A percentile compares a stretch with the other conserved stretches of the same genome.
Evolutionary conservation across 768 basidiomycete genomes (phyloP).

Genomic region (Floccularia luteovirens): DNA sequence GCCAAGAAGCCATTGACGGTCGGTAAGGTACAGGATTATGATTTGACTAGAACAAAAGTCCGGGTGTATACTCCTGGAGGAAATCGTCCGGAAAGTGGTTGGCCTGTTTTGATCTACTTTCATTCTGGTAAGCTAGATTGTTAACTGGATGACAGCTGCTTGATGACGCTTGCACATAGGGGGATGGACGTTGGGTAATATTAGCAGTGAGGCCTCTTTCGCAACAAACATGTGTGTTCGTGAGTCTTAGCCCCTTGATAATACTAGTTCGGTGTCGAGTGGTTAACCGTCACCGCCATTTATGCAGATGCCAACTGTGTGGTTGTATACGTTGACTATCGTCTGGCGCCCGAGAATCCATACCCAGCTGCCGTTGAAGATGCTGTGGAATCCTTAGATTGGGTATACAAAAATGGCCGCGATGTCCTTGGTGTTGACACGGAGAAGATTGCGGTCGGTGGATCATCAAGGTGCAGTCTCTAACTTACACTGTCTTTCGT

Average conservation of each 20-base stretch:
- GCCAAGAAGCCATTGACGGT: slow-evolving; percentile 49
- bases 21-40: slow-evolving; percentile 44
- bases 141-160: neutral
- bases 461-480: slow-evolving; percentile 66
- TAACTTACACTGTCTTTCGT: too few species aligned
- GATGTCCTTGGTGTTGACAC: slow-evolving; percentile 38
- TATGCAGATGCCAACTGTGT: slow-evolving; percentile 53
- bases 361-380: slow-evolving; percentile 71
- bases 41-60: slow-evolving; percentile 42
- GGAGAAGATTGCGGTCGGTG: slow-evolving; percentile 56
- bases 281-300: neutral
- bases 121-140: slow-evolving; percentile 48
- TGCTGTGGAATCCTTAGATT: slow-evolving; percentile 57
- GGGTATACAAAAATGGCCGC: slow-evolving; percentile 46
- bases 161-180: slow-evolving; percentile 31
- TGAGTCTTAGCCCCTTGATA: slow-evolving; percentile 24
- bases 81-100: slow-evolving; percentile 39
- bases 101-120: slow-evolving; percentile 69
- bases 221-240: slow-evolving; percentile 52
- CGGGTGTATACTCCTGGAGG: slow-evolving; percentile 62
- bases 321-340: slow-evolving; percentile 62
- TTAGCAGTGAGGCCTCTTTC: slow-evolving; percentile 53
- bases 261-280: neutral
- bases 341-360: slow-evolving; percentile 62
- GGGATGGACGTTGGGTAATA: slow-evolving; percentile 72